Evolutionary conservation across 331 rosid genomes (phyloP), one percentile per base, ranked within the genome.

Genomic region (Cydonia oblonga): DNA sequence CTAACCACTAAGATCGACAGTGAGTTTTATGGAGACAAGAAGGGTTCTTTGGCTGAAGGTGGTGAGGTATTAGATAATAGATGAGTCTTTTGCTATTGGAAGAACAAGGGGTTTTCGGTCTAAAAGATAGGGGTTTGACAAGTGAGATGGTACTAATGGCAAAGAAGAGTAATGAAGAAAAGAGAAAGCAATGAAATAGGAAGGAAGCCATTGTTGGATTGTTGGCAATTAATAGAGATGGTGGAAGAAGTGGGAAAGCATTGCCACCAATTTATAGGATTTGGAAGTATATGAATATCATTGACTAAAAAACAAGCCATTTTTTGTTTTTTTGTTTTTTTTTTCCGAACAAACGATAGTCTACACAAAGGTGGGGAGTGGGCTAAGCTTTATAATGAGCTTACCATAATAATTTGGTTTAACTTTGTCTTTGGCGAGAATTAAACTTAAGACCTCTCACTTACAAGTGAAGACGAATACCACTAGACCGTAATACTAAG

Each of bases 21-120:
- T 81, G 30, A 90, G 75, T 9, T 84, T 87, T 13, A 78, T 32
- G 0, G 90, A 66, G 23, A 79, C 83, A 4, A 76, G 78, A 20
- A 86, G 90, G 26, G 90, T 87, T 9, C 90, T 68, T 60, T 90
- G 87, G 68, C 76, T 53, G 58, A 90, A 58, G 49, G 59, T 72
- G 25, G 88, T 81, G 4, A 85, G 14, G 82, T 87, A 90, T n/a
- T 84, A 90, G 20, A 63, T 84, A 0, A 87, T 80, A 3, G 84
- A 40, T 3, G 26, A 0, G 52, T 87, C 87, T 65, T 84, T 87
- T 0, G 75, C 64, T 16, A 90, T 25, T 0, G 84, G 88, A 4
- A 90, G 83, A 53, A 87, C 79, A 3, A 75, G 74, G 25, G 83
- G 84, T 66, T n/a, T 56, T 69, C 19, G 75, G 80, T 2, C 26